Evolutionary conservation across 108 stramenopile species (phyloP), one percentile per base, ranked within the genome.

Genomic region (Stephanodiscus minutulus): DNA sequence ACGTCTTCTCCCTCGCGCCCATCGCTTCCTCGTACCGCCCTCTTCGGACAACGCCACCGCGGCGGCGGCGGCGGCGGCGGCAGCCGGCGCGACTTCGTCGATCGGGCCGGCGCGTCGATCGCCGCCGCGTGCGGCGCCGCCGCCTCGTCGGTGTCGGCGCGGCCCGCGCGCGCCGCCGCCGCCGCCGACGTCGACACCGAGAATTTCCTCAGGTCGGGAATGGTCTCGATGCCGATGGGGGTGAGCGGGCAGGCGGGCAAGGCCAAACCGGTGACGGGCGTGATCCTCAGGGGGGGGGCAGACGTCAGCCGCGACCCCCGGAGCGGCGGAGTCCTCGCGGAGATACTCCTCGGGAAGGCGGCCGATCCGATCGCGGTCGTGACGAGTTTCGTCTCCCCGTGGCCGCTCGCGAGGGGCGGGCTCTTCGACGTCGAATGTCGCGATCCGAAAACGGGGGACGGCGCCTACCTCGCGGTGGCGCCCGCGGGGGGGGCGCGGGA

Each of bases 361-460:
- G 72, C 74, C n/a, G 64, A 81, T 18, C 62, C 81, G 11, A 79
- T 82, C 4, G 49, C 86, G 2, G 84, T 91, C 4, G 43, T 94
- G 13, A 78, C 86, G 0, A 71, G 82, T 5, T 94, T 88, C 66
- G 74, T 74, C 9, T 85, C 90, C 18, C 87, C 90, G 2, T 94
- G 71, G 66, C 75, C 68, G 43, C 67, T 83, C 41, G 87, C 82
- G 36, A 89, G 85, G 3, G 93, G 93, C 7, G 25, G 76, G 15
- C 82, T 89, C 11, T 94, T 85, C 63, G 93, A 94, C 73, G 85
- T 94, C 1, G 93, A 94, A 79, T 86, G 84, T 56, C 82, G 93
- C 35, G 93, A 94, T 66, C 64, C 78, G 1, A 81, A 82, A 22
- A 89, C 93, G 6, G 93, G 93, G 17, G 90, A 89, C 76, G 88